These are phyloP conservation scores for Plasmodium billcollinsi DNA, from an alignment of 169 alveolate species.

Conservation along the genomic window DNA sequence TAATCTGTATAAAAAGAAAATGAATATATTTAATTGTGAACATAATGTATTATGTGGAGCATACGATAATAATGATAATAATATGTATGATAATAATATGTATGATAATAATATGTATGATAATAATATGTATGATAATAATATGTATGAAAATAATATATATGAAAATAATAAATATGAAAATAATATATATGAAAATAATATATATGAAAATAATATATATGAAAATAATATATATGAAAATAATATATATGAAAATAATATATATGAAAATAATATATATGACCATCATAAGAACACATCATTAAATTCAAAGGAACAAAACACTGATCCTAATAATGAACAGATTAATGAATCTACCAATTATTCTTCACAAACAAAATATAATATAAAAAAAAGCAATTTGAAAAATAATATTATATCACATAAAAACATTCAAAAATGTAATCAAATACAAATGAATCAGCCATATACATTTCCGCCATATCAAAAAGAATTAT, in stretches of 20 bases:
- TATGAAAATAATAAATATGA: too few relatives aligned
- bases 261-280: too few relatives aligned
- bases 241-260: too few relatives aligned
- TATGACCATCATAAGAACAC: neutral
- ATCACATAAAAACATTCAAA: constrained; percentile 4
- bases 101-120: too few relatives aligned
- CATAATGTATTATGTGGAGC: constrained; percentile 14
- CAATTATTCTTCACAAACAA: neutral
- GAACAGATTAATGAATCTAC: neutral
- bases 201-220: too few relatives aligned
- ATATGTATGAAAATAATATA: too few relatives aligned
- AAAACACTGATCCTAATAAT: too few relatives aligned
- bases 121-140: too few relatives aligned
- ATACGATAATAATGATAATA: constrained; percentile 2
- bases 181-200: too few relatives aligned
- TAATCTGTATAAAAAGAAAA: neutral
- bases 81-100: too few relatives aligned
- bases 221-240: too few relatives aligned
- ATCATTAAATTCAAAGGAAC: neutral
- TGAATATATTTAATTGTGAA: constrained; percentile 7
- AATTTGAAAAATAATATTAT: constrained; percentile 3
- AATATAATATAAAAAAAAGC: constrained; percentile 1
- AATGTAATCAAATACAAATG: constrained; percentile 6
- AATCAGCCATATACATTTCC: constrained; percentile 57
- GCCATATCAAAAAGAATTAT: constrained; percentile 32